Base-by-base conservation (phyloP, 2,329 filamentous ascomycete species). In the Apiospora rasikravindrae region DNA sequence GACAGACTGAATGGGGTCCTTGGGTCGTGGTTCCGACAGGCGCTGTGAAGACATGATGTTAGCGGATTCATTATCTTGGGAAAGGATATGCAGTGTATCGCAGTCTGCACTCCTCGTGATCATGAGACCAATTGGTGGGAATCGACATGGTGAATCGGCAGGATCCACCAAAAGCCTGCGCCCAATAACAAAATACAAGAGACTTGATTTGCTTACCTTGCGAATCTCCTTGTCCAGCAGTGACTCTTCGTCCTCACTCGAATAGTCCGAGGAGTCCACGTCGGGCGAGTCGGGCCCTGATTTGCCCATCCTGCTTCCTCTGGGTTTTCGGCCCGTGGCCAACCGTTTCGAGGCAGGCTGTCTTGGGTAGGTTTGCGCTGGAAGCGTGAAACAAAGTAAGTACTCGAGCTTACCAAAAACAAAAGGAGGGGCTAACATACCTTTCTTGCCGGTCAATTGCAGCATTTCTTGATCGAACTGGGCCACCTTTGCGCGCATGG, bases 1-100 rank as follows among this genome's bases (percentile, higher is more conserved):
- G 16, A 77, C 69, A 37, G 73, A 76, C 70, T 79, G 75, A 7
- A 74, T 33, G n/a, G 74, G 69, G 66, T 79, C 77, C 1, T 40
- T 69, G 13, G 78, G 78, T n/a, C 76, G 74, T 4, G 68, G 71
- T 4, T 64, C 57, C 69, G 69, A 19, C 67, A 71, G 44, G 49
- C 71, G 68, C 71, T 72, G 57, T 49, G 57, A 6, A 29, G 71
- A 69, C 72, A 74, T 76, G 44, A 77, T 77, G 37, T 49, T 29
- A 51, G 37, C 26, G 4, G 5, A n/a, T 37, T 33, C 33, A 19
- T 69, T 24, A 76, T 26, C 24, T 4, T 11, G 11, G 14, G 10
- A 16, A 44, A 16, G 42, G 8, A n/a, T n/a, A n/a, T n/a, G n/a
- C n/a, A n/a, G n/a, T n/a, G n/a, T n/a, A n/a, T 6, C 33, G 8